Evolutionary conservation across 768 basidiomycete genomes (phyloP), one percentile per base, ranked within the genome.

Genomic region (Leccinum fibrillosum): DNA sequence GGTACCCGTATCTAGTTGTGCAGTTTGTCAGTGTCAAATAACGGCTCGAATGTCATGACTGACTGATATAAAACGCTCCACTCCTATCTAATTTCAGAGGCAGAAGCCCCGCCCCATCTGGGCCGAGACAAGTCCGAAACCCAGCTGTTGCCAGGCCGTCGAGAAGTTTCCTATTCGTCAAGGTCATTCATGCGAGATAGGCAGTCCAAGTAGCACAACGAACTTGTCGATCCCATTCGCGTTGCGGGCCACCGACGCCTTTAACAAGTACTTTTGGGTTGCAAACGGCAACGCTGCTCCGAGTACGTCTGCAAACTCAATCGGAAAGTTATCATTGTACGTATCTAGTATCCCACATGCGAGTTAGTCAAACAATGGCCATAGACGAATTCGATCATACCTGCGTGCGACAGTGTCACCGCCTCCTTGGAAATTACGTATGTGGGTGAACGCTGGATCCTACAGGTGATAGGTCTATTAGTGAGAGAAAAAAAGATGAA

Each of bases 51-150:
- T 26, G 30, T 21, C 21, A 23, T 47, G 8, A 49, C 71, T 19
- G 44, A 78, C 78, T 72, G 10, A 80, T 64, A 56, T 80, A 78
- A 21, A 70, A 61, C 23, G 78, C 78, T 21, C 76, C 78, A 2
- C 62, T 69, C 26, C 71, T 71, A 42, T 60, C 62, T n/a, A 71
- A 64, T n/a, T 66, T 58, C 42, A 77, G 57, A 10, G 67, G 65
- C 4, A 72, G 58, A 6, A 74, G 49, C 0, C 80, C 78, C 9
- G 72, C 67, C n/a, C 61, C 73, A 52, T 78, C 75, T 8, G 69
- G 68, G 26, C 79, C 78, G 28, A 72, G 62, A 53, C 73, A 74
- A 2, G 72, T 73, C 53, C 64, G 69, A 63, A 81, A 76, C 5
- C 78, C 78, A 11, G 59, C 72, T 47, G 59, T 67, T 10, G 62